Evolutionary conservation across 129 eudicot species (phyloP).

Genomic region (Tanacetum coccineum): DNA sequence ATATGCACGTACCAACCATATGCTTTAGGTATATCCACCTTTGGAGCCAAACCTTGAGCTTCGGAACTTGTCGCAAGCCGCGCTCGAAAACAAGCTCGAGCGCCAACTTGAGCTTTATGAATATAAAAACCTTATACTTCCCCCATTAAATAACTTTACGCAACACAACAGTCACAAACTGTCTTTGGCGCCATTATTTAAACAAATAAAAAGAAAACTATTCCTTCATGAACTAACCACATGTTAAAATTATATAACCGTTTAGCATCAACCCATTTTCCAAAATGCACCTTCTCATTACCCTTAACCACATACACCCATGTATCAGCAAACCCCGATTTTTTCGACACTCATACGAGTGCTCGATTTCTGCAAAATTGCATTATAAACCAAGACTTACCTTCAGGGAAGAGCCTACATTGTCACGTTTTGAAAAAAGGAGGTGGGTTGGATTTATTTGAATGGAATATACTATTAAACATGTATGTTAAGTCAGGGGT

Average conservation of each 20-base stretch:
- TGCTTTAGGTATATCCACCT: too few species aligned
- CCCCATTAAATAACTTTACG: too few species aligned
- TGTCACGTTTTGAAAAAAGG: constrained; percentile 48
- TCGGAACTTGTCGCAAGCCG: too few species aligned
- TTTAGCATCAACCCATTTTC: constrained; percentile 3
- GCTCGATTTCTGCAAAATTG: constrained; percentile 47
- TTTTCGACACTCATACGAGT: constrained; percentile 37
- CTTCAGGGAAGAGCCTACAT: constrained; percentile 48
- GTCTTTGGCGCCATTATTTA: too few species aligned
- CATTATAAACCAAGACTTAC: constrained; percentile 27
- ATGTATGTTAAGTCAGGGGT: constrained; percentile 41
- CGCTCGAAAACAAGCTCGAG: too few species aligned
- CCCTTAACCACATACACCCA: constrained; percentile 23
- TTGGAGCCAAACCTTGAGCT: too few species aligned
- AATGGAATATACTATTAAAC: constrained; percentile 57
- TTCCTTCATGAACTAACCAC: constrained; percentile 8
- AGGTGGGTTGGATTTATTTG: constrained; percentile 58
- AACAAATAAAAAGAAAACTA: neutral
- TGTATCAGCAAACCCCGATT: constrained; percentile 17
- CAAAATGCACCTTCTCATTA: constrained; percentile 21
- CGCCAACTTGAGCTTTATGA: too few species aligned
- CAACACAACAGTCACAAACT: too few species aligned
- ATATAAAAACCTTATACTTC: too few species aligned
- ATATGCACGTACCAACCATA: too few species aligned
- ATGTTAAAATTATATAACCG: too few species aligned